Evolutionary conservation across 768 basidiomycete species (phyloP), one percentile per base, ranked within the genome.

Genomic region (Macrolepiota albuminosa): DNA sequence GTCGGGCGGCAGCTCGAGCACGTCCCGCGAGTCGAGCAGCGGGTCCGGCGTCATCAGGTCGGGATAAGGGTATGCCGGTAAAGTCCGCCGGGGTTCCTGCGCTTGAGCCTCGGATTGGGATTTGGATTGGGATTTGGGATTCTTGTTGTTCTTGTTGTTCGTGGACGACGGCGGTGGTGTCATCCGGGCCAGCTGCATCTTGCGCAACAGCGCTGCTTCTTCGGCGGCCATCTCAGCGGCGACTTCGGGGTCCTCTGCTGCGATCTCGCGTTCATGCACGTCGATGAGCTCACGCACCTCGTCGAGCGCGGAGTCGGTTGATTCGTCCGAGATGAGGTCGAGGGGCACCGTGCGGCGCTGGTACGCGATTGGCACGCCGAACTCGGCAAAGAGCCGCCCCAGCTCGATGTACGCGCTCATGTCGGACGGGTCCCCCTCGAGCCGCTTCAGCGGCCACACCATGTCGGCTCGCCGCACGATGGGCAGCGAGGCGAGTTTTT

Each of bases 41-140:
- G 83, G 77, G 65, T 89, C 83, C 47, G 80, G 75, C 6, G 74
- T 75, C 85, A 86, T 84, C 61, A 90, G 82, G 69, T 89, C 72
- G 2, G 88, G 89, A 64, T 76, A 79, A 34, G 66, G 64, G 52
- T 66, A 48, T 21, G 21, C 21, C 21, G 21, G 21, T 21, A 21
- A 21, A 21, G 21, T 21, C 21, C 21, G 21, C 21, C 21, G 21
- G 21, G 21, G 21, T 21, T 21, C 21, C 21, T 21, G 21, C 21
- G 21, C 21, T 21, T 21, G 21, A 21, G 33, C 33, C 33, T 9
- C 33, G 33, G 33, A 34, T 9, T 9, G 5, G 33, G 33, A 34
- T 9, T 9, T 9, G 33, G 33, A 9, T 9, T 34, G 5, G 8
- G 34, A 6, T 24, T 46, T 2, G 26, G 6, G 26, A 6, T 26